Percentiles rank a stretch among this genome's conserved stretches.
Evolutionary conservation across 192 early-diverging fungal genomes (phyloP).

Genomic region (Umbelopsis isabellina): DNA sequence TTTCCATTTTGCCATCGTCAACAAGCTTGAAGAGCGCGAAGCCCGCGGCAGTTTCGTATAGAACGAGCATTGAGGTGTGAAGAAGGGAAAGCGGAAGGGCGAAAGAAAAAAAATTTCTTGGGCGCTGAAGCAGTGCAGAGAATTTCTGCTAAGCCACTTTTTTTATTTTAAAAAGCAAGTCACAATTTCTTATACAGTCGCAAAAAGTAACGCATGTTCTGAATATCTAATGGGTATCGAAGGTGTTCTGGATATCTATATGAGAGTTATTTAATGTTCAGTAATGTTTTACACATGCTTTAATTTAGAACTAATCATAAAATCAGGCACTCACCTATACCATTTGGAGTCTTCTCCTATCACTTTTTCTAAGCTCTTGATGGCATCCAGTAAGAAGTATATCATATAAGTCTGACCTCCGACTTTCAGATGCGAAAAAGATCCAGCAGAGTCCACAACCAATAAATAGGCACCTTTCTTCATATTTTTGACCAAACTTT

Average conservation of each 20-base stretch:
- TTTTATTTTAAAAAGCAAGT: neutral
- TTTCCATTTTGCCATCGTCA: constrained; percentile 86
- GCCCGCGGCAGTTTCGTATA: constrained; percentile 97
- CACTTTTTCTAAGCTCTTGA: constrained; percentile 69
- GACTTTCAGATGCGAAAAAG: constrained; percentile 84
- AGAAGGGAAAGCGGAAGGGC: constrained; percentile 22
- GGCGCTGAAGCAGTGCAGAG: neutral
- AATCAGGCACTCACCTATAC: constrained; percentile 59
- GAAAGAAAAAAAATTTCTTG: constrained; percentile 27
- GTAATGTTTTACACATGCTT: neutral
- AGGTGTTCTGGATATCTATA: constrained; percentile 55
- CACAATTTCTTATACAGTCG: constrained; percentile 74
- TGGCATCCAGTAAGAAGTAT: constrained; percentile 83
- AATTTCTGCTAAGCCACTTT: neutral
- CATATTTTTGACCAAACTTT: constrained; percentile 66
- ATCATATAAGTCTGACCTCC: constrained; percentile 85
- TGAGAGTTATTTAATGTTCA: neutral
- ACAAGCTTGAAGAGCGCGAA: constrained; percentile 96
- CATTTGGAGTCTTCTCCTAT: constrained; percentile 71
- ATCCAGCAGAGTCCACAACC: constrained; percentile 91
- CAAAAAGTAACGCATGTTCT: constrained; percentile 94
- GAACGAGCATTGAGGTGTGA: constrained; percentile 77
- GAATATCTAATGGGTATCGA: constrained; percentile 76
- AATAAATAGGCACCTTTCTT: constrained; percentile 68
- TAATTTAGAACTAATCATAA: neutral